phyloP scores from a whole-genome alignment of 75 land plant species.

The Cunninghamia lanceolata region DNA sequence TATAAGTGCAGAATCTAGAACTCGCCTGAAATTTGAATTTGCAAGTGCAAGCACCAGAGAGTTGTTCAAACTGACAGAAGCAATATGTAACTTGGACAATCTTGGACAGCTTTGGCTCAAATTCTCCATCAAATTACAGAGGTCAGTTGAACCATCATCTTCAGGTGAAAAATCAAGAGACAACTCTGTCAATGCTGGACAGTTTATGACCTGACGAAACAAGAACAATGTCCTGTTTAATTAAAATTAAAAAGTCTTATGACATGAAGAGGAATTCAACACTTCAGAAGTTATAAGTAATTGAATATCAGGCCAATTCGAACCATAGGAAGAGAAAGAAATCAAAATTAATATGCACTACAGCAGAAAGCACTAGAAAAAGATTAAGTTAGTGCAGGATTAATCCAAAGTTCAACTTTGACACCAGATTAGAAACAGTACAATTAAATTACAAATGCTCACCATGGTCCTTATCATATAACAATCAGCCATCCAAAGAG shows the following conservation, averaged over 20 bases:
- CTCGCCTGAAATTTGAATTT: conserved; percentile 55
- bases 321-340: not conserved
- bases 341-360: no score
- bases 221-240: not conserved
- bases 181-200: conserved; percentile 64
- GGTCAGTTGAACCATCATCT: conserved; percentile 65
- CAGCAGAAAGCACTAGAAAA: not conserved
- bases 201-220: conserved; percentile 45
- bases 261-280: not conserved
- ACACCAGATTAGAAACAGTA: not conserved
- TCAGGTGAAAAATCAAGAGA: conserved; percentile 55
- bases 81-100: conserved; percentile 55
- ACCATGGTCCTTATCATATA: conserved; percentile 54
- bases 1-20: not conserved
- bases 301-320: not conserved
- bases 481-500: conserved; percentile 70
- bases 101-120: conserved; percentile 49
- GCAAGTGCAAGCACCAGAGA: conserved; percentile 57
- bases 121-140: conserved; percentile 36
- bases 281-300: not conserved
- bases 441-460: not conserved
- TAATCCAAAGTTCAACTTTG: not conserved
- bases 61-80: conserved; percentile 50
- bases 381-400: not conserved
- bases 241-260: not conserved